Evolutionary conservation across 805 yeast genomes (phyloP).

Genomic region (Lachancea mirantina): DNA sequence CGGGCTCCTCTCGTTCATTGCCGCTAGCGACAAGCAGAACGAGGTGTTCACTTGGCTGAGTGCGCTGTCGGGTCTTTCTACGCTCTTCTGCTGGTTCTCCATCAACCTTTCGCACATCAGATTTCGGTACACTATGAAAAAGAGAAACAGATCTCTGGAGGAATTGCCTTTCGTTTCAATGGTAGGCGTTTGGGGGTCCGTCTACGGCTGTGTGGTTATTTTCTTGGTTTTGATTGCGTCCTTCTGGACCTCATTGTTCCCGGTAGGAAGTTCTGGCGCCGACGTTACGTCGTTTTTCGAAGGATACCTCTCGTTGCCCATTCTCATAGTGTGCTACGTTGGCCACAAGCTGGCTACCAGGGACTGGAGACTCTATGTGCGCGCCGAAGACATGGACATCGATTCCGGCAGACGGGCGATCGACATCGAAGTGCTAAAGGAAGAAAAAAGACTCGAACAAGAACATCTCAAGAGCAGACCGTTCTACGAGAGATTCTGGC

Average conservation of each 20-base stretch:
- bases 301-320: constrained; percentile 60
- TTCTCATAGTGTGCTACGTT: constrained; percentile 50
- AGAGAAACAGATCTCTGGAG: constrained; percentile 49
- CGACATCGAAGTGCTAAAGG: constrained; percentile 43
- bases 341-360: constrained; percentile 49
- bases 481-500: constrained; percentile 35
- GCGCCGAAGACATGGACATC: constrained; percentile 47
- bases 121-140: constrained; percentile 48
- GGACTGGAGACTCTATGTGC: constrained; percentile 32
- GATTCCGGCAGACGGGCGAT: constrained; percentile 50
- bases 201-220: constrained; percentile 48
- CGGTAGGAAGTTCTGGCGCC: constrained; percentile 46
- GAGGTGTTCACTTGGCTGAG: constrained; percentile 50
- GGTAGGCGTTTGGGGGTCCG: constrained; percentile 57
- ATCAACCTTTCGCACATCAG: constrained; percentile 45
- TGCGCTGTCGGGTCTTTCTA: constrained; percentile 46
- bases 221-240: constrained; percentile 56
- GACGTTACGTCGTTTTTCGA: constrained; percentile 54
- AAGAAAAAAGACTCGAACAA: constrained; percentile 44
- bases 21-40: constrained; percentile 39
- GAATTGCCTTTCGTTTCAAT: constrained; percentile 60
- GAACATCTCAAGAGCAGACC: constrained; percentile 35
- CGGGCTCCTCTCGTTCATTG: constrained; percentile 54
- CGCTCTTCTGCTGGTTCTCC: constrained; percentile 49
- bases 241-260: constrained; percentile 74